Base-by-base conservation (phyloP, 2,329 filamentous ascomycete genomes). In the Colletotrichum neosansevieriae region DNA sequence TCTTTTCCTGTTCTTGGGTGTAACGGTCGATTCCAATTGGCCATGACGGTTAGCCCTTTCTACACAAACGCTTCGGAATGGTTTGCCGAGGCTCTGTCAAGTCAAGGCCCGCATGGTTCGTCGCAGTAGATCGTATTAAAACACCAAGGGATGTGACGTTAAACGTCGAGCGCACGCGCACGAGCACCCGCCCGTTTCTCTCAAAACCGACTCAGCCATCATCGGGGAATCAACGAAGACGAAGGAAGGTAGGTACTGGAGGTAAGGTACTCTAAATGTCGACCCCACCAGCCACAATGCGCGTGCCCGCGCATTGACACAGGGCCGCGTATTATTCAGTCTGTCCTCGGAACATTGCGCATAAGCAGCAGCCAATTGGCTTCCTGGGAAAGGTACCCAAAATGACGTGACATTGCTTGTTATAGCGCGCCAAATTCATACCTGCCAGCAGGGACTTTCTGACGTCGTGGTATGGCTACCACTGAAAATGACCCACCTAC, bases 331-430 rank as follows among this genome's bases (percentile, higher is more conserved):
- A 38, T 40, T 32, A 21, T 4, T 58, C n/a, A 40, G 19, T n/a
- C 19, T 49, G 21, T 21, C 45, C 45, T 21, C 45, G 45, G 45
- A 24, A 24, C 45, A 24, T 49, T 29, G 29, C 19, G 45, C 13
- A 24, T 15, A 49, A 24, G 45, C 17, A 19, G n/a, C 42, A 45
- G 12, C 36, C 21, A 4, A 15, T 21, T 21, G 12, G 29, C 44
- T n/a, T 32, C 40, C 29, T 11, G 29, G 29, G 32, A 47, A 47
- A 57, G 11, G 60, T 58, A 47, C 40, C 42, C 40, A 4, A 29
- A 24, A 58, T 63, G 60, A 63, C 60, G 60, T 63, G 21, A 15
- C 50, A 9, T 38, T 56, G 38, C 21, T 12, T 56, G 13, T 54
- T 53, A 3, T 5, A 17, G 24, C 24, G 24, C 24, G 24, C 24